These are phyloP conservation scores for Geotrichum phurueaensis DNA, from an alignment of 1,139 yeast species.

Conservation along the genomic window DNA sequence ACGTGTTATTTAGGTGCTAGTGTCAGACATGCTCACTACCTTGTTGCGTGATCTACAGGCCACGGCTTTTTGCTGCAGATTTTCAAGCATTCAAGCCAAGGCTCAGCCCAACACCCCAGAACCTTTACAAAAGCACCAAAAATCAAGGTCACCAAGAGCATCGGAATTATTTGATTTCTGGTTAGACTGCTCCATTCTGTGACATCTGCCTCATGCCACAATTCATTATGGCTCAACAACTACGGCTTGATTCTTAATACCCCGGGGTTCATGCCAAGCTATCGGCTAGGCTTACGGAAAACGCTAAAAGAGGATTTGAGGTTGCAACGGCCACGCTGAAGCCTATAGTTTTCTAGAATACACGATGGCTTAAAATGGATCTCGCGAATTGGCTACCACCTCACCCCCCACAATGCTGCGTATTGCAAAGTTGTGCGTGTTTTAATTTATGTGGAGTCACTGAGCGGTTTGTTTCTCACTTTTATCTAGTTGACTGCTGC, in stretches of 20 bases:
- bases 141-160: neutral
- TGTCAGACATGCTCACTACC: no score
- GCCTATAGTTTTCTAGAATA: neutral
- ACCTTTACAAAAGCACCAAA: neutral
- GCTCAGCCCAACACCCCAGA: neutral
- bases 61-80: no score
- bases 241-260: neutral
- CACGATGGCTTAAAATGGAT: no score
- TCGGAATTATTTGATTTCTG: neutral
- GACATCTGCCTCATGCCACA: neutral
- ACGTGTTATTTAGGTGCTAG: no score
- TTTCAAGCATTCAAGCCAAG: no score
- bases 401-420: no score
- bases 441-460: neutral
- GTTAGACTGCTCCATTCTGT: neutral
- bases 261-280: neutral
- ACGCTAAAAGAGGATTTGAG: neutral
- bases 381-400: no score
- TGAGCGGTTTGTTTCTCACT: neutral
- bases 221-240: neutral
- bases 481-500: no score
- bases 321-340: neutral
- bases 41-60: no score
- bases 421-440: neutral
- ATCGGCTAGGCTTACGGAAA: neutral